These are phyloP conservation scores for Malus hybrid DNA, from an alignment of 331 rosid genomes.

Conservation along the genomic window DNA sequence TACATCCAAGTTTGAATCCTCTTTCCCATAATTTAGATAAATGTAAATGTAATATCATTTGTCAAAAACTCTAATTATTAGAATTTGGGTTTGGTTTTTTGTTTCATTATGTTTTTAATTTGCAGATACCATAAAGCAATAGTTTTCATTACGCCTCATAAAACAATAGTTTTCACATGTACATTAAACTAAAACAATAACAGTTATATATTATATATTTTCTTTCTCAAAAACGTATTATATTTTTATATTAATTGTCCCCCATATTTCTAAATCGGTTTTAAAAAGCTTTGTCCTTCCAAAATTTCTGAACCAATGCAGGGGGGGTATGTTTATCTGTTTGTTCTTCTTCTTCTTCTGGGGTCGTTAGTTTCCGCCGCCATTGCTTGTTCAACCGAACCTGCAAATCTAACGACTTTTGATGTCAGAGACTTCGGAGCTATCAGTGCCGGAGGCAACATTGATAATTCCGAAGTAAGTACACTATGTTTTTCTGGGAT, in stretches of 20 bases:
- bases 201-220: no score
- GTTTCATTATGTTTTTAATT: not conserved
- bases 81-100: not conserved
- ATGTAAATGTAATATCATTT: no score
- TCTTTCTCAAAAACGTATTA: no score
- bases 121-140: not conserved
- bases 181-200: no score
- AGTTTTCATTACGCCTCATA: no score
- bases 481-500: not conserved
- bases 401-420: not conserved
- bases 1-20: no score
- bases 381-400: constrained; percentile 1
- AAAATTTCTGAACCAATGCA: not conserved
- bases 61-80: no score
- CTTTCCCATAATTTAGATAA: no score
- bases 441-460: constrained; percentile 11
- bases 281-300: not conserved
- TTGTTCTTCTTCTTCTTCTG: constrained; percentile 6
- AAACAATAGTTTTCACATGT: no score
- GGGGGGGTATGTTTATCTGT: not conserved
- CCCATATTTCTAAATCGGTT: not conserved
- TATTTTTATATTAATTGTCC: not conserved
- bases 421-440: constrained; percentile 32
- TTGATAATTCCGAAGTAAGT: constrained; percentile 18
- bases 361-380: constrained; percentile 7